A percentile compares a stretch with the other conserved stretches of the same genome.
These are phyloP conservation scores for Helminthosporium solani DNA, from an alignment of 2,329 filamentous ascomycete species.

Conservation along the genomic window DNA sequence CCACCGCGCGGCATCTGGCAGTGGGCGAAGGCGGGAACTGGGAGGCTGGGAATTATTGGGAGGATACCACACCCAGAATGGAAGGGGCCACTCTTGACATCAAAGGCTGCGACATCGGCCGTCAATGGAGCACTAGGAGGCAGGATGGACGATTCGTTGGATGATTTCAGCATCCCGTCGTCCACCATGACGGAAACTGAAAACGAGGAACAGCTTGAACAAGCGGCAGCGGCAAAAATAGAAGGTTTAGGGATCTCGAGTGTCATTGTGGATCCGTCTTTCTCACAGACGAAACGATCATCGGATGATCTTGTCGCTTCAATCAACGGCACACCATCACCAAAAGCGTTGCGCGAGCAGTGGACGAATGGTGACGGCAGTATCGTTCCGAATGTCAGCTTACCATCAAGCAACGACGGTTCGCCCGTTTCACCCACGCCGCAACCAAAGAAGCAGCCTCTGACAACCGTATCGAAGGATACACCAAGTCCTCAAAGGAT, in stretches of 20 bases:
- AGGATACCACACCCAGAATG: constrained; percentile 32
- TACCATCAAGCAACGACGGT: constrained; percentile 18
- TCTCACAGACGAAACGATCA: constrained; percentile 36
- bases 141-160: constrained; percentile 16
- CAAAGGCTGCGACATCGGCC: constrained; percentile 14
- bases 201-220: constrained; percentile 11
- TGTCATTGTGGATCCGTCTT: constrained; percentile 23
- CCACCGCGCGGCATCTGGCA: constrained; percentile 35
- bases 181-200: constrained; percentile 24
- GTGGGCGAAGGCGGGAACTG: constrained; percentile 35
- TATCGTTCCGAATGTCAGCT: constrained; percentile 16
- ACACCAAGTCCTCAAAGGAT: constrained; percentile 23
- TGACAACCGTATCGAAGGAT: background rate
- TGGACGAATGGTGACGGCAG: constrained; percentile 19
- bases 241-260: constrained; percentile 27
- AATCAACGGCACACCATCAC: constrained; percentile 29
- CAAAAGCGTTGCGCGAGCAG: constrained; percentile 8
- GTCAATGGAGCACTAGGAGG: constrained; percentile 15
- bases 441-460: constrained; percentile 2
- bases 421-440: constrained; percentile 21
- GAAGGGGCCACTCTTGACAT: constrained; percentile 20
- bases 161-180: constrained; percentile 36
- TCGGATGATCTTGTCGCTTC: constrained; percentile 37
- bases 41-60: constrained; percentile 30
- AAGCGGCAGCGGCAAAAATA: constrained; percentile 19